Percentiles rank a stretch among this genome's conserved stretches.
These are phyloP conservation scores for Verticillium zaregamsianum DNA, from an alignment of 2,329 filamentous ascomycete species.

Conservation along the genomic window DNA sequence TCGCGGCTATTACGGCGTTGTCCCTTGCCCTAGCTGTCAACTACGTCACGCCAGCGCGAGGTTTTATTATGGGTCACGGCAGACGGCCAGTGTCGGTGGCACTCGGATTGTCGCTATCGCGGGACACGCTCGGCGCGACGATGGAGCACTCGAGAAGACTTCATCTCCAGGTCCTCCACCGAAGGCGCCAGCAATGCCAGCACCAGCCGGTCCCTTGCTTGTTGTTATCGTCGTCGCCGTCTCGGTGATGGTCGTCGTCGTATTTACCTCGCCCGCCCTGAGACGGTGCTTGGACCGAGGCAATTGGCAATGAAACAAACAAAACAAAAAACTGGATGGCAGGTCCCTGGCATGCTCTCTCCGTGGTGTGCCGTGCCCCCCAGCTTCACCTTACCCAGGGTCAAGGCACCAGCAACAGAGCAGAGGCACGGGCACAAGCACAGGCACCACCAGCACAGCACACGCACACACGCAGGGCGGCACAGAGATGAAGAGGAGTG, in stretches of 20 bases:
- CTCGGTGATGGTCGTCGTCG: not conserved
- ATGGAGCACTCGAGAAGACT: not conserved
- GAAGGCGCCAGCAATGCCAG: not conserved
- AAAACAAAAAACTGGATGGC: not conserved
- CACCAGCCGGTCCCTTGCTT: not conserved
- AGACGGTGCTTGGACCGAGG: not conserved
- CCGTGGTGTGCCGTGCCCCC: not conserved
- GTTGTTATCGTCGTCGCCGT: not conserved
- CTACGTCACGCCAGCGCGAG: not conserved
- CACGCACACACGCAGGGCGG: not conserved
- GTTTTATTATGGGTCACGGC: not conserved
- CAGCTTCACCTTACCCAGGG: not conserved
- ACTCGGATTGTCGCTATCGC: not conserved
- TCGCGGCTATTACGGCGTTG: not conserved
- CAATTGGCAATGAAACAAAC: not conserved
- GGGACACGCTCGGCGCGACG: not conserved
- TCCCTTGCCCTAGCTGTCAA: not conserved
- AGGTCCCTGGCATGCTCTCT: not conserved
- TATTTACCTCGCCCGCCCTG: not conserved
- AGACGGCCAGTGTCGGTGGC: not conserved
- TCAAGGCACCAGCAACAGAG: not conserved
- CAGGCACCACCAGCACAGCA: not conserved
- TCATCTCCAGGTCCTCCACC: not conserved
- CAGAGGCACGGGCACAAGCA: not conserved
- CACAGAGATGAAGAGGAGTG: not conserved